These are phyloP conservation scores for Dioscorea alata DNA, from an alignment of 106 monocot species.

Conservation along the genomic window DNA sequence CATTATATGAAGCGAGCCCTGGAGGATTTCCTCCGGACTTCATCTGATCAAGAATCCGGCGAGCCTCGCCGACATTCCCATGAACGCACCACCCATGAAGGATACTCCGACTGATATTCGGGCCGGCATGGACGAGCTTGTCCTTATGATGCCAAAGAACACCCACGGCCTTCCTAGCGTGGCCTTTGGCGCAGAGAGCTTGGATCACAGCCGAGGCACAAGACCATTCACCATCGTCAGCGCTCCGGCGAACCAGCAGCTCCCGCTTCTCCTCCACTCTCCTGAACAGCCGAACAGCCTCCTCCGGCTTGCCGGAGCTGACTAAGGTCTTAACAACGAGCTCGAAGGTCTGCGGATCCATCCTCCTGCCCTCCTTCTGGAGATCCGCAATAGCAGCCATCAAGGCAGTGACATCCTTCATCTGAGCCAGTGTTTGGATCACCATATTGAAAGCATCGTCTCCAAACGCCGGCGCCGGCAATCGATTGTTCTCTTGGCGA, in stretches of 20 bases:
- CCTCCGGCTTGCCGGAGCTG: conserved; percentile 32
- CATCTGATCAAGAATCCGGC: conserved; percentile 47
- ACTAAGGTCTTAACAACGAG: conserved; percentile 35
- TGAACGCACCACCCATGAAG: conserved; percentile 69
- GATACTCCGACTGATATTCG: conserved; percentile 17
- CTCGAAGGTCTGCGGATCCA: conserved; percentile 39
- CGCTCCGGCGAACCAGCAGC: not conserved
- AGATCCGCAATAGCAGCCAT: conserved; percentile 27
- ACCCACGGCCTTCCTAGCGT: conserved; percentile 44
- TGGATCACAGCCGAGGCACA: conserved; percentile 26
- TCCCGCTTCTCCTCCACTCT: conserved; percentile 16
- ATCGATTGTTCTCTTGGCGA: not conserved
- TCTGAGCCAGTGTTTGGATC: conserved; percentile 28
- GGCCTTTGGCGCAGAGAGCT: conserved; percentile 52
- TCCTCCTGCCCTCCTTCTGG: conserved; percentile 15
- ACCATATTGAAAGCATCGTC: conserved; percentile 33
- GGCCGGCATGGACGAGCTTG: conserved; percentile 4
- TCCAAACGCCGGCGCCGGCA: not conserved
- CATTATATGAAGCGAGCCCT: conserved; percentile 37
- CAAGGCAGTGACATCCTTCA: conserved; percentile 48
- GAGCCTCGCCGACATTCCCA: conserved; percentile 59
- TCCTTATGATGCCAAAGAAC: conserved; percentile 44
- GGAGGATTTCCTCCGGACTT: conserved; percentile 23
- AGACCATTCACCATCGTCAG: not conserved
- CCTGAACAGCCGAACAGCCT: conserved; percentile 47